phyloP scores from a whole-genome alignment of 257 asterid species.

The Salvia miltiorrhiza region DNA sequence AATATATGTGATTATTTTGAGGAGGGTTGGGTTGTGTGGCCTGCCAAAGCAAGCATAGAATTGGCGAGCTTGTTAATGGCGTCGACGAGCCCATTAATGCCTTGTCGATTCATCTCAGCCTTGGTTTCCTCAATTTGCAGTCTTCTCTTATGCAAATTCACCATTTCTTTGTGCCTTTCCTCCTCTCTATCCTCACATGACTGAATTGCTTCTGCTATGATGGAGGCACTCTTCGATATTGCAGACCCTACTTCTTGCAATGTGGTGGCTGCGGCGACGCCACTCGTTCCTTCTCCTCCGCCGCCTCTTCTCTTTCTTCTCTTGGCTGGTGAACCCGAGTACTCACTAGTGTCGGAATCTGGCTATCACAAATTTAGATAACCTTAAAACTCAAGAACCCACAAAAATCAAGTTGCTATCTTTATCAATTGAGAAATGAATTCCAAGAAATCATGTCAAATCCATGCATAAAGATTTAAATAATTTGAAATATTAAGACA shows the following conservation, averaged over 20 bases:
- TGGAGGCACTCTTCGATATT: conserved; percentile 57
- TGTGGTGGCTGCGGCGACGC: conserved; percentile 1
- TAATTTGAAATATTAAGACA: background rate
- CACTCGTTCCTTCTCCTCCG: conserved; percentile 16
- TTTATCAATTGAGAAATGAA: background rate
- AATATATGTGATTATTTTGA: background rate
- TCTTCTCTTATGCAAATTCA: conserved; percentile 71
- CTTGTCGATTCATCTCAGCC: conserved; percentile 71
- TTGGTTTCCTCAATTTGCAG: conserved; percentile 74
- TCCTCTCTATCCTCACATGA: conserved; percentile 72
- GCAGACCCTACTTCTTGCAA: conserved; percentile 60
- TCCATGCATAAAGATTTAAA: background rate
- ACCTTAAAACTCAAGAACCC: background rate
- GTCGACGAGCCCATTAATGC: conserved; percentile 72
- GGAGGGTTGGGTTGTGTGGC: conserved; percentile 20
- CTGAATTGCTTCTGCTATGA: conserved; percentile 69
- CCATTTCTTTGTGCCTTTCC: conserved; percentile 60
- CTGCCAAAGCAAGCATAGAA: conserved; percentile 72
- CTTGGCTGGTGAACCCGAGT: conserved; percentile 31
- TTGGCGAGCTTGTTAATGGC: conserved; percentile 81
- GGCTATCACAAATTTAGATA: conserved; percentile 14
- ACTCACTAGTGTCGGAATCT: conserved; percentile 26
- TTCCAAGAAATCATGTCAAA: background rate
- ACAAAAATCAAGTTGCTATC: no score
- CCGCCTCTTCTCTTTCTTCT: conserved; percentile 15